A percentile compares a stretch with the other conserved stretches of the same genome.
These are phyloP conservation scores for Fusarium sp. DNA, from an alignment of 2,329 filamentous ascomycete species.

Conservation along the genomic window DNA sequence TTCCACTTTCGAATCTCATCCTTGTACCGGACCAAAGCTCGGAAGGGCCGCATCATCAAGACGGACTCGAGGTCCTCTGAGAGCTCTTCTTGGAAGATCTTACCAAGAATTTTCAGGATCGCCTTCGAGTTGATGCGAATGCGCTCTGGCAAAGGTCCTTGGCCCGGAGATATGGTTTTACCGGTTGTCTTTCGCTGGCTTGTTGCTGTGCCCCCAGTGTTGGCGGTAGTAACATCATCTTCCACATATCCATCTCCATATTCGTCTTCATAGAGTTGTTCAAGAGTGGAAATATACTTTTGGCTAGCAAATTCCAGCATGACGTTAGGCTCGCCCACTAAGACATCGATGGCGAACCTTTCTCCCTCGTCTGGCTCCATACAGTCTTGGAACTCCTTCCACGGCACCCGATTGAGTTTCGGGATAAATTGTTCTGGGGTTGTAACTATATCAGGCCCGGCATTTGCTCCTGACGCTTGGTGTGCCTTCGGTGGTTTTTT, in stretches of 20 bases:
- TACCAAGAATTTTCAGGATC: not conserved
- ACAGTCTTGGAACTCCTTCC: not conserved
- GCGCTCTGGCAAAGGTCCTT: not conserved
- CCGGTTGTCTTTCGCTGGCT: not conserved
- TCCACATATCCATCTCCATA: not conserved
- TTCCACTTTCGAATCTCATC: not conserved
- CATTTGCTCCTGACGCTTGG: too few species aligned
- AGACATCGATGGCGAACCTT: fast-evolving
- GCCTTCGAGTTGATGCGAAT: not conserved
- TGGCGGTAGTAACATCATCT: not conserved
- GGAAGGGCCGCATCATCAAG: not conserved
- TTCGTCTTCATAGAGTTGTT: not conserved
- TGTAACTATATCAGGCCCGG: too few species aligned
- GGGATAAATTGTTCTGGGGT: not conserved
- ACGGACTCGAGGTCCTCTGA: not conserved
- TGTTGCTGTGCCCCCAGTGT: not conserved
- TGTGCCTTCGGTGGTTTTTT: too few species aligned
- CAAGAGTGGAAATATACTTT: not conserved
- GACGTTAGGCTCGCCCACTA: not conserved
- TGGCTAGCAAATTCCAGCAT: fast-evolving
- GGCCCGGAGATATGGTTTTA: not conserved
- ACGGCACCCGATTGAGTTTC: not conserved
- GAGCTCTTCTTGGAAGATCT: not conserved
- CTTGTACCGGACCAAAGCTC: not conserved
- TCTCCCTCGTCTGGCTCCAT: not conserved